Evolutionary conservation across 768 basidiomycete genomes (phyloP).

Genomic region (Dioszegia hungarica): DNA sequence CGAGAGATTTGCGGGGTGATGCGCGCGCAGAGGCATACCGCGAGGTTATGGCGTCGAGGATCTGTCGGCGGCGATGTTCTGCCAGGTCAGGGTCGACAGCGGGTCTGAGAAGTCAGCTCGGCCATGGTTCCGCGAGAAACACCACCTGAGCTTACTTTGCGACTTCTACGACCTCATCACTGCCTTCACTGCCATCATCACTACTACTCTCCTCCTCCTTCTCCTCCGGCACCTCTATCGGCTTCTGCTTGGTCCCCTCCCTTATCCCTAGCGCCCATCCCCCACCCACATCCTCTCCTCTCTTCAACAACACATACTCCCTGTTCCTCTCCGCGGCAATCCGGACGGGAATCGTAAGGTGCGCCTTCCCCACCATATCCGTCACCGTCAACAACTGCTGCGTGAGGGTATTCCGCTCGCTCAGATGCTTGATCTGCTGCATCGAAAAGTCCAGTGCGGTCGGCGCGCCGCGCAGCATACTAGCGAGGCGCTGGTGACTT

Average conservation of each 20-base stretch:
- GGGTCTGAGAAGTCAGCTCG: not conserved
- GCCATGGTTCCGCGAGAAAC: not conserved
- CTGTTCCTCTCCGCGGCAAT: slow-evolving; percentile 93
- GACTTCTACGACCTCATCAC: slow-evolving; percentile 15
- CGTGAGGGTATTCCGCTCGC: slow-evolving; percentile 82
- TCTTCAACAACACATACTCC: slow-evolving; percentile 92
- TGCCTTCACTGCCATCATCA: slow-evolving; percentile 42
- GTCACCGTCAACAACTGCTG: slow-evolving; percentile 89
- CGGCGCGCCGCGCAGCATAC: slow-evolving; percentile 71
- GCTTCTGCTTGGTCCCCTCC: slow-evolving; percentile 77
- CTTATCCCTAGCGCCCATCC: slow-evolving; percentile 93
- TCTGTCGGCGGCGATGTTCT: slow-evolving; percentile 37
- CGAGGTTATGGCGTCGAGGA: slow-evolving; percentile 42
- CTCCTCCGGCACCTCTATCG: slow-evolving; percentile 79
- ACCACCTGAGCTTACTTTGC: not conserved
- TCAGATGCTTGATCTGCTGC: slow-evolving; percentile 85
- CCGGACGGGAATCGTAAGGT: slow-evolving; percentile 79
- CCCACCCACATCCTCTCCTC: slow-evolving; percentile 68
- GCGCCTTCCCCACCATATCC: slow-evolving; percentile 81
- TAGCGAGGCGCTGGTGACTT: slow-evolving; percentile 81
- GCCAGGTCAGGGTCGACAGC: slow-evolving; percentile 35
- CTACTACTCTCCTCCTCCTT: slow-evolving; percentile 33
- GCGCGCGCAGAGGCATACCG: slow-evolving; percentile 23
- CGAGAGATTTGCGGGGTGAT: slow-evolving; percentile 30
- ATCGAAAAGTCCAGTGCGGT: slow-evolving; percentile 94